These are phyloP conservation scores for Closterium sp. DNA, from an alignment of 139 green algal genomes.

Conservation along the genomic window DNA sequence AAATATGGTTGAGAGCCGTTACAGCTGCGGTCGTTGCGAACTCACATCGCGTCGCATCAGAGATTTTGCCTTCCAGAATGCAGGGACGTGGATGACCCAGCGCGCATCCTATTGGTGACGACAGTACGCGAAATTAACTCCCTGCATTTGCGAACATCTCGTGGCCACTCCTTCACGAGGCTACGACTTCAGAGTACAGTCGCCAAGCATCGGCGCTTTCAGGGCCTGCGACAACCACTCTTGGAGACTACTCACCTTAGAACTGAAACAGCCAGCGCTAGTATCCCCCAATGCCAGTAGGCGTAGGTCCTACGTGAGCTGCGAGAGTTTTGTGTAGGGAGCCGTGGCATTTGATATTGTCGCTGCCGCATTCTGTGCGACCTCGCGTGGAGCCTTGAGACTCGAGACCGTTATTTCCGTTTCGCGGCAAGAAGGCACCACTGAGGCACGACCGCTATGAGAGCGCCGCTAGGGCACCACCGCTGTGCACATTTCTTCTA, in stretches of 20 bases:
- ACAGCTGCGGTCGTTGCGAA: background rate
- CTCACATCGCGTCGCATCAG: background rate
- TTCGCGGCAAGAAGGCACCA: no score
- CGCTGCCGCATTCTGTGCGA: background rate
- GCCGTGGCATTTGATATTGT: background rate
- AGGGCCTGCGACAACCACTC: background rate
- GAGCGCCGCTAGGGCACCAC: no score
- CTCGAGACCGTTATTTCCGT: background rate
- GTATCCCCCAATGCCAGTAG: no score
- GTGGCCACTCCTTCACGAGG: background rate
- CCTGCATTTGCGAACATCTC: background rate
- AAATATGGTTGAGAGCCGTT: background rate
- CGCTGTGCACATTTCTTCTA: no score
- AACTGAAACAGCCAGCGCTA: no score
- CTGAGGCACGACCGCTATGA: no score
- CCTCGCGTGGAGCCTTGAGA: no score
- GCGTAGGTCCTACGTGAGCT: background rate
- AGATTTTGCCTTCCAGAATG: background rate
- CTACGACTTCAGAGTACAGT: background rate
- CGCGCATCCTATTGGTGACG: no score
- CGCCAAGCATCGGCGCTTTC: background rate
- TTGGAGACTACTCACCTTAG: no score
- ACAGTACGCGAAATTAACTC: no score
- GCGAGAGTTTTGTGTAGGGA: background rate
- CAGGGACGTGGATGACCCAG: background rate